These are phyloP conservation scores for Herpetomonas tarakana DNA, from an alignment of 208 protist species.

Conservation along the genomic window DNA sequence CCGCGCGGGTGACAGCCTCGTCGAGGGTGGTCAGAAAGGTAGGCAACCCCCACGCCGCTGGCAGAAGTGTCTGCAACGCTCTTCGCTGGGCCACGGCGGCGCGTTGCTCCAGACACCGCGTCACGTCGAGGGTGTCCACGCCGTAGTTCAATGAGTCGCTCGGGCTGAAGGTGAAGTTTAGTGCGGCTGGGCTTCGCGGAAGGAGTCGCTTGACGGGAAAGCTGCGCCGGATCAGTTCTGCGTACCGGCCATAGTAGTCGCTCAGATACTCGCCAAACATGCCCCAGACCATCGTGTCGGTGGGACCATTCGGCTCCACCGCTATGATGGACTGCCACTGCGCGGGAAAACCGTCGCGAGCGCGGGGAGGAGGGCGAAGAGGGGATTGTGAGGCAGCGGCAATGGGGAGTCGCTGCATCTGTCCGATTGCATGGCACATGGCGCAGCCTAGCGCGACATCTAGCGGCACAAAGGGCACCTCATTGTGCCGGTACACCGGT, in stretches of 20 bases:
- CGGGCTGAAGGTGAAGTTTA: slow-evolving; percentile 23
- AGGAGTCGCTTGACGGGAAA: slow-evolving; percentile 35
- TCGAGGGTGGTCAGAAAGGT: not conserved
- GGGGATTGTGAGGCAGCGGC: too few species aligned
- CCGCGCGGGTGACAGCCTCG: not conserved
- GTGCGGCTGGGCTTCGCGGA: slow-evolving; percentile 10
- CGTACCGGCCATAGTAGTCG: slow-evolving; percentile 66
- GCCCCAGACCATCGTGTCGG: slow-evolving; percentile 58
- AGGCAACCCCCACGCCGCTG: not conserved
- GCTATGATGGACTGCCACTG: slow-evolving; percentile 14
- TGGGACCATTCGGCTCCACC: slow-evolving; percentile 15
- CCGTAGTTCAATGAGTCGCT: slow-evolving; percentile 22
- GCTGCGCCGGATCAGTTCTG: slow-evolving; percentile 10
- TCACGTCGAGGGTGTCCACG: slow-evolving; percentile 3
- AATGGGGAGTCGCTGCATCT: not conserved
- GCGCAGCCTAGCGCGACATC: slow-evolving; percentile 62
- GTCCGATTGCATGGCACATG: slow-evolving; percentile 11
- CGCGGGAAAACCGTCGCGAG: not conserved
- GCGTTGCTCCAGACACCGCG: not conserved
- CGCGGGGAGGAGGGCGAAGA: too few species aligned
- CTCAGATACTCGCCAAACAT: slow-evolving; percentile 74
- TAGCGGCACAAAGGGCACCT: slow-evolving; percentile 43
- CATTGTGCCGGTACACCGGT: slow-evolving; percentile 32
- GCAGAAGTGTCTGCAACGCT: not conserved
- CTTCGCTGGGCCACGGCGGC: not conserved